phyloP scores from a whole-genome alignment of 495 filamentous ascomycete species.

The Talaromyces thailandensis region DNA sequence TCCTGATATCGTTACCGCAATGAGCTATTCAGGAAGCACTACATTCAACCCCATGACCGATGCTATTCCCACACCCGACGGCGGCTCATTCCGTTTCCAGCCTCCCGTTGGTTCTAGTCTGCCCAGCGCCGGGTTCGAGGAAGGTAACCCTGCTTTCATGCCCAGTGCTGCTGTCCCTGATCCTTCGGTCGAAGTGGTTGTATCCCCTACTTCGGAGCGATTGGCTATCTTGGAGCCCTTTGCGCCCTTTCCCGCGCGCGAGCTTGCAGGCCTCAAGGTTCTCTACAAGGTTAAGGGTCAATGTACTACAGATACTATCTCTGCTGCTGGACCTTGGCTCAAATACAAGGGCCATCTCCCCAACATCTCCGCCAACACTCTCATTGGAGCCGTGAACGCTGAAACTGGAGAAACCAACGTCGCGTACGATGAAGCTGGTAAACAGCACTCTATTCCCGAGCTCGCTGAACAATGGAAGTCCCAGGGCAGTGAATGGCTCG shows the following conservation, averaged over 20 bases:
- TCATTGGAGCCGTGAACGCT: slow-evolving; percentile 88
- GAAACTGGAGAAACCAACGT: slow-evolving; percentile 86
- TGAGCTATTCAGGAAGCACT: slow-evolving; percentile 84
- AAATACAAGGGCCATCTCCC: slow-evolving; percentile 99
- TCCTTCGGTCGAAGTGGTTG: slow-evolving; percentile 52
- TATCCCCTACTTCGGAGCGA: slow-evolving; percentile 78
- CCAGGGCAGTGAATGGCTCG: slow-evolving; percentile 64
- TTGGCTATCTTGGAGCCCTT: slow-evolving; percentile 91
- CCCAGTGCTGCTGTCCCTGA: slow-evolving; percentile 64
- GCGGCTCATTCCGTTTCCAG: slow-evolving; percentile 75
- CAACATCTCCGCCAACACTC: slow-evolving; percentile 93
- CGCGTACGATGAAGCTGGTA: slow-evolving; percentile 74
- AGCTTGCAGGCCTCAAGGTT: slow-evolving; percentile 65
- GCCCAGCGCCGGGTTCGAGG: slow-evolving; percentile 67
- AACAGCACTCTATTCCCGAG: slow-evolving; percentile 61
- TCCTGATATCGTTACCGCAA: slow-evolving; percentile 91
- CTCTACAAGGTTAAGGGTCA: slow-evolving; percentile 94
- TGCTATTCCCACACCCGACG: slow-evolving; percentile 68
- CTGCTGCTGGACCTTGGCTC: slow-evolving; percentile 92
- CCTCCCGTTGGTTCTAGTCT: slow-evolving; percentile 73
- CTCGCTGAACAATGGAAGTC: slow-evolving; percentile 75
- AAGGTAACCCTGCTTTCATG: slow-evolving; percentile 66
- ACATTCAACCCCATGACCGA: slow-evolving; percentile 97
- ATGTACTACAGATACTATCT: slow-evolving; percentile 98
- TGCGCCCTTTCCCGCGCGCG: slow-evolving; percentile 65